phyloP scores from a whole-genome alignment of 129 eudicot species.

The Tagetes erecta region DNA sequence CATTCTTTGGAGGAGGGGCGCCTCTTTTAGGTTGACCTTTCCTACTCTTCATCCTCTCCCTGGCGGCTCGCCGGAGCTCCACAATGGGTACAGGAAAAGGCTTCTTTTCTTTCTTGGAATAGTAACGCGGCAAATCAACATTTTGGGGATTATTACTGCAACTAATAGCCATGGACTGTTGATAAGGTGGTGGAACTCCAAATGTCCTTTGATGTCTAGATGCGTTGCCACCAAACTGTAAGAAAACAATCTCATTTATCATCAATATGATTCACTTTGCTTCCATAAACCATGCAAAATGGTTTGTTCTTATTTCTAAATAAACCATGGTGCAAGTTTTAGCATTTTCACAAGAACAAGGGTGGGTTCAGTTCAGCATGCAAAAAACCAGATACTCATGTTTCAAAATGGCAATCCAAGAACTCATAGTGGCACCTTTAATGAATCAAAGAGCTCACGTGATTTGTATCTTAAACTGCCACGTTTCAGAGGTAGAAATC shows the following conservation, averaged over 20 bases:
- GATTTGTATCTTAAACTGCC: constrained; percentile 40
- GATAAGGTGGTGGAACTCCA: constrained; percentile 23
- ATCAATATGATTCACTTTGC: background rate
- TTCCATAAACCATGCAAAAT: constrained; percentile 10
- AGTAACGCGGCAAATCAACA: constrained; percentile 86
- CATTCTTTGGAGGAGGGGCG: constrained; percentile 82
- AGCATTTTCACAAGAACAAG: background rate
- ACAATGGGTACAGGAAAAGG: constrained; percentile 91
- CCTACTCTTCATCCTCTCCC: constrained; percentile 83
- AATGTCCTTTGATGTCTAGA: constrained; percentile 32
- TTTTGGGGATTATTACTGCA: constrained; percentile 83
- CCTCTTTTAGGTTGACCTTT: constrained; percentile 55
- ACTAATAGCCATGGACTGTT: constrained; percentile 39
- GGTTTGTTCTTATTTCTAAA: background rate
- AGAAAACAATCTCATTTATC: background rate
- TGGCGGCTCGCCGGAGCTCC: constrained; percentile 86
- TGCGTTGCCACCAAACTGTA: constrained; percentile 50
- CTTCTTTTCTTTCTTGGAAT: constrained; percentile 77
- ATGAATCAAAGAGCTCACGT: constrained; percentile 38
- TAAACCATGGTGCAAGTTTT: background rate
- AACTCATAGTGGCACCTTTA: constrained; percentile 43
- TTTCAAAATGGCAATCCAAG: background rate
- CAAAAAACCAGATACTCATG: background rate
- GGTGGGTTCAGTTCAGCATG: background rate
- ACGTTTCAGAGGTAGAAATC: constrained; percentile 25